A percentile compares a stretch with the other conserved stretches of the same genome.
These are phyloP conservation scores for Podaxis sp. DNA, from an alignment of 768 basidiomycete species.

Conservation along the genomic window DNA sequence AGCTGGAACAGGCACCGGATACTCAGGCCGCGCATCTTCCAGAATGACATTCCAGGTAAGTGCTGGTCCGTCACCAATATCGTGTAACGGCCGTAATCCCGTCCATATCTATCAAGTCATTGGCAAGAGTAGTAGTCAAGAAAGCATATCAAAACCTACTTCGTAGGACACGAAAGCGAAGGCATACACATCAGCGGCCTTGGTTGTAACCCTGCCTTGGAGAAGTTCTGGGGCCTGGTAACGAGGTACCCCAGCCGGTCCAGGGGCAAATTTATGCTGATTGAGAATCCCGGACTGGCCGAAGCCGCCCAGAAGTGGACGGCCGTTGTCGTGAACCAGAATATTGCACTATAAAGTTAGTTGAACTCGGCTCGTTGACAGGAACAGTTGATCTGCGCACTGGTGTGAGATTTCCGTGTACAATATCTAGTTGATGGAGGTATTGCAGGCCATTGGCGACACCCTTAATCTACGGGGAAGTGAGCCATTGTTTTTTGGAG, in stretches of 20 bases:
- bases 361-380: not conserved
- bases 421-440: not conserved
- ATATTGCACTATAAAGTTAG: not conserved
- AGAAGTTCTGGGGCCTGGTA: slow-evolving; percentile 23
- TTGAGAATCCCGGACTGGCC: slow-evolving; percentile 18
- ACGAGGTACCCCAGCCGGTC: slow-evolving; percentile 10
- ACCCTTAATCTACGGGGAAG: not conserved
- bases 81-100: no score
- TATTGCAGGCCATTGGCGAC: not conserved
- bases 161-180: not conserved
- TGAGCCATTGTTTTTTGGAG: not conserved
- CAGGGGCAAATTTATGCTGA: slow-evolving; percentile 18
- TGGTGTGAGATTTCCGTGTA: not conserved
- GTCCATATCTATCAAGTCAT: no score
- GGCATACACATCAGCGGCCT: not conserved
- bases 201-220: not conserved
- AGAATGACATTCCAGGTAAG: no score
- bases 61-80: no score
- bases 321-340: not conserved
- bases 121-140: no score
- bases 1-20: no score
- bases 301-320: not conserved
- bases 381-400: not conserved
- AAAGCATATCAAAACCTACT: not conserved
- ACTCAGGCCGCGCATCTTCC: no score